phyloP scores from a whole-genome alignment of 1,139 yeast species.

The Wickerhamomyces sp. region DNA sequence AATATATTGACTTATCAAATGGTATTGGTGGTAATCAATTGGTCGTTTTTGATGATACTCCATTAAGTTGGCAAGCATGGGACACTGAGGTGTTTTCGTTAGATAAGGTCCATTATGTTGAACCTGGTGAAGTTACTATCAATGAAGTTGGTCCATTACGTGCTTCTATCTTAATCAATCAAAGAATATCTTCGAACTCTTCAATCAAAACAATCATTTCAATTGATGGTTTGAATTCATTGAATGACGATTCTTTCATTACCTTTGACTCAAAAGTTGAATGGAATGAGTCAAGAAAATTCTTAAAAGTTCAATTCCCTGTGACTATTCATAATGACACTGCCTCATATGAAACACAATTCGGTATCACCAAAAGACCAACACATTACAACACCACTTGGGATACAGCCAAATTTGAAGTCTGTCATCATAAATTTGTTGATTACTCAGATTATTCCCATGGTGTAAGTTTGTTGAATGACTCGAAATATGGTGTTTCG shows the following conservation, averaged over 20 bases:
- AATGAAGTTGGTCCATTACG: slow-evolving; percentile 52
- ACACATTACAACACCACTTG: slow-evolving; percentile 92
- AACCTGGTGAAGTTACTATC: slow-evolving; percentile 44
- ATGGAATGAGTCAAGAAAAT: slow-evolving; percentile 87
- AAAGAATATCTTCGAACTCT: slow-evolving; percentile 51
- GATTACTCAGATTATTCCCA: slow-evolving; percentile 82
- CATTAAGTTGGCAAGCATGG: slow-evolving; percentile 93
- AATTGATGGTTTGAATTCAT: slow-evolving; percentile 46
- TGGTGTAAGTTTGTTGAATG: slow-evolving; percentile 84
- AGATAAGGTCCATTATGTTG: slow-evolving; percentile 55
- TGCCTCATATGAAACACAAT: slow-evolving; percentile 90
- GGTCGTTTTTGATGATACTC: slow-evolving; percentile 82
- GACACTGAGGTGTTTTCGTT: slow-evolving; percentile 88
- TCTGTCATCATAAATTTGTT: slow-evolving; percentile 89
- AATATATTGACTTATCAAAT: slow-evolving; percentile 55
- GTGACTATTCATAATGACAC: slow-evolving; percentile 70
- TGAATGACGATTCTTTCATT: slow-evolving; percentile 31
- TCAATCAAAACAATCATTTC: slow-evolving; percentile 67
- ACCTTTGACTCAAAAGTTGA: slow-evolving; percentile 65
- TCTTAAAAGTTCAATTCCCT: slow-evolving; percentile 92
- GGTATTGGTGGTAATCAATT: slow-evolving; percentile 74
- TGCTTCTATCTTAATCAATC: slow-evolving; percentile 57
- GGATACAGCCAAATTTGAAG: slow-evolving; percentile 97
- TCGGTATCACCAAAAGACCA: slow-evolving; percentile 85
- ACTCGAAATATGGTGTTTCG: slow-evolving; percentile 86